These are phyloP conservation scores for Alternaria rosae DNA, from an alignment of 2,329 filamentous ascomycete genomes.

Conservation along the genomic window DNA sequence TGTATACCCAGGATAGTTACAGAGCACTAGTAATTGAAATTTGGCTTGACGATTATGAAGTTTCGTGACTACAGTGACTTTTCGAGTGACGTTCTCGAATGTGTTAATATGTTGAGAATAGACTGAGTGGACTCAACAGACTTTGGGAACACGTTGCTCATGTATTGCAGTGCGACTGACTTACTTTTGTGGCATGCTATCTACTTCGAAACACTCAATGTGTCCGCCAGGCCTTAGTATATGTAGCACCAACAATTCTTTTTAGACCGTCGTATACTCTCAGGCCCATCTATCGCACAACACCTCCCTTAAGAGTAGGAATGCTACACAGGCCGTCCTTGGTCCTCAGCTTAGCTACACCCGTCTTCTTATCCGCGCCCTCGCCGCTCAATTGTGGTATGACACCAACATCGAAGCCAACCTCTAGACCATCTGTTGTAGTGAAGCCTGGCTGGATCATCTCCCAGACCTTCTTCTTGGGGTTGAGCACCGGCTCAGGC, in stretches of 20 bases:
- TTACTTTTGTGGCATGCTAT: background rate
- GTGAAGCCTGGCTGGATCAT: constrained; percentile 95
- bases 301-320: constrained; percentile 77
- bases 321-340: constrained; percentile 86
- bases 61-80: background rate
- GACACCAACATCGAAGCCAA: constrained; percentile 81
- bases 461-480: constrained; percentile 99
- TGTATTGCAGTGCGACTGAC: background rate
- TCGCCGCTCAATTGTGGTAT: constrained; percentile 80
- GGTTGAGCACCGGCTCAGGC: constrained; percentile 92
- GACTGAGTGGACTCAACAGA: background rate
- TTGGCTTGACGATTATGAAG: constrained; percentile 2
- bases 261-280: background rate
- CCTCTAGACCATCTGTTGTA: constrained; percentile 80
- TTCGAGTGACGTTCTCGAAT: background rate
- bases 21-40: constrained; percentile 13
- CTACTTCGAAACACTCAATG: background rate
- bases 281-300: constrained; percentile 70
- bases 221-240: background rate
- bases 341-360: constrained; percentile 72
- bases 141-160: background rate
- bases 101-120: background rate
- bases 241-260: background rate
- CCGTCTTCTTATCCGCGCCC: constrained; percentile 64
- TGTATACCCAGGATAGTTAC: constrained; percentile 16